Evolutionary conservation across 176 grass and related monocot species (phyloP).

Genomic region (Cymbopogon citratus): DNA sequence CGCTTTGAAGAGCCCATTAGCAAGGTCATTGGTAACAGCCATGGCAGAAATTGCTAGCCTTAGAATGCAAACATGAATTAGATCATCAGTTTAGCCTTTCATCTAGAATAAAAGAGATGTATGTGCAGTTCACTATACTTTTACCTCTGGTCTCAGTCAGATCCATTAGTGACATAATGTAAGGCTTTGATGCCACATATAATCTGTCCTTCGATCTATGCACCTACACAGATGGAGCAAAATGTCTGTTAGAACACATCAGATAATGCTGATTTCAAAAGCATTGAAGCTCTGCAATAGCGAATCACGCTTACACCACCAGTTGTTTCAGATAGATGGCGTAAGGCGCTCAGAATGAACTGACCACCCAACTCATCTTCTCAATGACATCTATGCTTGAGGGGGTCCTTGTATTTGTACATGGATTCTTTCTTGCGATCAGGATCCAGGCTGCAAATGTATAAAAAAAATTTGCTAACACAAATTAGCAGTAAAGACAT

Average conservation of each 20-base stretch:
- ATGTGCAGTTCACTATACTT: too few species aligned
- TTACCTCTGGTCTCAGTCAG: too few species aligned
- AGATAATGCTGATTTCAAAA: neutral
- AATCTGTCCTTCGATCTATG: conserved; percentile 36
- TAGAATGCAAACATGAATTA: too few species aligned
- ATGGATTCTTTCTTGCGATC: conserved; percentile 86
- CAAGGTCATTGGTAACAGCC: too few species aligned
- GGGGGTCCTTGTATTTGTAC: conserved; percentile 77
- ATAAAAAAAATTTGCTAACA: too few species aligned
- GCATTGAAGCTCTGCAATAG: neutral
- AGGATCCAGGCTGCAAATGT: conserved; percentile 73
- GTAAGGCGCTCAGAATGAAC: neutral
- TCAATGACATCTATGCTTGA: neutral
- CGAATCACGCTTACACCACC: conserved; percentile 33
- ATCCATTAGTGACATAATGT: conserved; percentile 1
- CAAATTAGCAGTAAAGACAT: too few species aligned
- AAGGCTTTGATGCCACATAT: conserved; percentile 21
- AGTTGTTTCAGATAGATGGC: conserved; percentile 2
- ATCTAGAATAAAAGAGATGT: too few species aligned
- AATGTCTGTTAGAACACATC: neutral
- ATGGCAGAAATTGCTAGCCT: too few species aligned
- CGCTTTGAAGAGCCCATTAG: too few species aligned
- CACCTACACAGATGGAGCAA: conserved; percentile 26
- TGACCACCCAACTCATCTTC: conserved; percentile 6
- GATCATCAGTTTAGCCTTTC: too few species aligned